A percentile compares a stretch with the other conserved stretches of the same genome.
Conservation (phyloP, 2,329 filamentous ascomycete genomes). For the Diaporthe batatas region DNA sequence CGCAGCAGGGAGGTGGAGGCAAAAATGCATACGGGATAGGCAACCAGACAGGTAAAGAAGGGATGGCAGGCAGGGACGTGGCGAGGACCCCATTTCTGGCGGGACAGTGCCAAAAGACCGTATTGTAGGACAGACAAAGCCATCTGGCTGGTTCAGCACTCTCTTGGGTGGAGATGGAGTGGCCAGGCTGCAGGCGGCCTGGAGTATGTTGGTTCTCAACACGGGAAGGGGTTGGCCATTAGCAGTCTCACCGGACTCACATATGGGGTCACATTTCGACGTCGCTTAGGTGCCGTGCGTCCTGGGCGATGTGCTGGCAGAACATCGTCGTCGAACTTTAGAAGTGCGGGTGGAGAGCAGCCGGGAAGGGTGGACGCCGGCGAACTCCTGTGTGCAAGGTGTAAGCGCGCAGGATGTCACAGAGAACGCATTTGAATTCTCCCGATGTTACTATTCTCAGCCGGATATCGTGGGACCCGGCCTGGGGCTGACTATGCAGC, state of each 20-base stretch:
- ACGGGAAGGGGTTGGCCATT: not conserved
- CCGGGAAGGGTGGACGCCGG: not conserved
- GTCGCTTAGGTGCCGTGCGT: constrained; percentile 2
- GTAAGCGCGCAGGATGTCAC: constrained; percentile 18
- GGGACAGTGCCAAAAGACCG: not conserved
- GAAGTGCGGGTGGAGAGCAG: not conserved
- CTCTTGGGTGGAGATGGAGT: not conserved
- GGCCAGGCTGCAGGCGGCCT: not conserved
- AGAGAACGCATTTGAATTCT: not conserved
- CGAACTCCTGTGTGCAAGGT: not conserved
- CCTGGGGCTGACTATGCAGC: not conserved
- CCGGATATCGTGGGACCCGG: constrained; percentile 10
- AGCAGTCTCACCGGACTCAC: not conserved
- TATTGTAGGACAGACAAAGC: not conserved
- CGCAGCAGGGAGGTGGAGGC: not conserved
- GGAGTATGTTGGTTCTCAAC: not conserved
- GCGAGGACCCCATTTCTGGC: not conserved
- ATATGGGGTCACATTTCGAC: not conserved
- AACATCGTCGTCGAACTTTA: constrained; percentile 9
- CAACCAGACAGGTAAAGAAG: not conserved
- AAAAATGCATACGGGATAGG: not conserved
- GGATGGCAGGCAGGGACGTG: not conserved
- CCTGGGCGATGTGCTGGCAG: constrained; percentile 30
- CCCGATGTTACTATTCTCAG: not conserved
- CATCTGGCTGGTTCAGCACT: not conserved